phyloP scores from a whole-genome alignment of 495 filamentous ascomycete genomes.

The Oidiodendron maius region DNA sequence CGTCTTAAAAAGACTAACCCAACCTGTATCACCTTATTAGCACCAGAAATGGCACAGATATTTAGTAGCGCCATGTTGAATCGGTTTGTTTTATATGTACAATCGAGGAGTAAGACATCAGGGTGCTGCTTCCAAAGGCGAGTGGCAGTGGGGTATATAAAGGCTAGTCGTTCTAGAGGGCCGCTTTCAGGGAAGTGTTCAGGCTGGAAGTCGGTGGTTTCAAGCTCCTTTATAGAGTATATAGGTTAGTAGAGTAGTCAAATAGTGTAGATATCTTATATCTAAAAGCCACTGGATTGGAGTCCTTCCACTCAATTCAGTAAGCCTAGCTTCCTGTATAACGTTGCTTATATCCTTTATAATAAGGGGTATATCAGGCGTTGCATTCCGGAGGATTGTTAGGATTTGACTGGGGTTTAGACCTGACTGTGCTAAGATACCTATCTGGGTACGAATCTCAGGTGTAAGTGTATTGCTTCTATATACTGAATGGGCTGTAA shows the following conservation, averaged over 20 bases:
- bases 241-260: not conserved
- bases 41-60: slow-evolving; percentile 7
- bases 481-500: not conserved
- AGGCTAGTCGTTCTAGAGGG: not conserved
- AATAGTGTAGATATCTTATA: not conserved
- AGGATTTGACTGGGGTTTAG: not conserved
- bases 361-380: not conserved
- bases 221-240: not conserved
- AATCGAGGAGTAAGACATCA: slow-evolving; percentile 14
- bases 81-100: slow-evolving; percentile 16
- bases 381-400: not conserved
- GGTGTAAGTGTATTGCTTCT: not conserved
- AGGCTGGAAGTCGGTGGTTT: not conserved
- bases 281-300: not conserved
- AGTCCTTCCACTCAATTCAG: not conserved
- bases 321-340: not conserved
- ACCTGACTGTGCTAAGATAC: not conserved
- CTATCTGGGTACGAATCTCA: not conserved
- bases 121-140: not conserved
- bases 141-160: not conserved
- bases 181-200: not conserved
- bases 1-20: slow-evolving; percentile 5
- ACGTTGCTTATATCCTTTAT: not conserved
- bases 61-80: slow-evolving; percentile 18
- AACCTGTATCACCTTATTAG: slow-evolving; percentile 13